Percentiles rank a stretch among this genome's conserved stretches.
Conservation (phyloP, 441 rosid genomes). For the Mallotus repandus region DNA sequence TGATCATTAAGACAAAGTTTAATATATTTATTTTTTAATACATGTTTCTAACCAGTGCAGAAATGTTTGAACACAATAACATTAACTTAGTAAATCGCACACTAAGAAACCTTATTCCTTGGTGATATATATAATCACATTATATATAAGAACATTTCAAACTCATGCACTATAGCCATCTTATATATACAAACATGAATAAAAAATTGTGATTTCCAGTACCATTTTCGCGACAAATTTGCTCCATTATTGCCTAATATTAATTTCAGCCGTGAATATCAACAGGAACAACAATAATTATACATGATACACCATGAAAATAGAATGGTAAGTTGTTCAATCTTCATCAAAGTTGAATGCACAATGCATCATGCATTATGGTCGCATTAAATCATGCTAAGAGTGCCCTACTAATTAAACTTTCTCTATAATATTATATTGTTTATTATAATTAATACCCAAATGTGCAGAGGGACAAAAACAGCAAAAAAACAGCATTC, state of each 20-base stretch:
- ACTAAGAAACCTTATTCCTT: background rate
- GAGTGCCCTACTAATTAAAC: background rate
- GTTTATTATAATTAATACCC: background rate
- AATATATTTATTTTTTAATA: background rate
- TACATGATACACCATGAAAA: background rate
- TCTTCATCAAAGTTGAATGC: background rate
- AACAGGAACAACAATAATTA: background rate
- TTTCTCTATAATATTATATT: background rate
- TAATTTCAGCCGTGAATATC: no score
- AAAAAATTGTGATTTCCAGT: no score
- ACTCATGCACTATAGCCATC: no score
- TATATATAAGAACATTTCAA: no score
- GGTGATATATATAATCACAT: background rate
- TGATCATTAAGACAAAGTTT: background rate
- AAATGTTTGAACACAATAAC: slow-evolving; percentile 2
- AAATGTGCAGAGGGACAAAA: slow-evolving; percentile 13
- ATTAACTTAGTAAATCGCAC: background rate
- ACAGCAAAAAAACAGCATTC: slow-evolving; percentile 16
- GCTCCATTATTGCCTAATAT: no score
- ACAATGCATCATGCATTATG: background rate
- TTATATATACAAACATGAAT: no score
- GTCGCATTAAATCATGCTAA: no score
- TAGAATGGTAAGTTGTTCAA: background rate
- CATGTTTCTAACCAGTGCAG: background rate
- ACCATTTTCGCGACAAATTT: no score